Evolutionary conservation across 495 filamentous ascomycete genomes (phyloP).

Genomic region (Neohortaea acidophila): DNA sequence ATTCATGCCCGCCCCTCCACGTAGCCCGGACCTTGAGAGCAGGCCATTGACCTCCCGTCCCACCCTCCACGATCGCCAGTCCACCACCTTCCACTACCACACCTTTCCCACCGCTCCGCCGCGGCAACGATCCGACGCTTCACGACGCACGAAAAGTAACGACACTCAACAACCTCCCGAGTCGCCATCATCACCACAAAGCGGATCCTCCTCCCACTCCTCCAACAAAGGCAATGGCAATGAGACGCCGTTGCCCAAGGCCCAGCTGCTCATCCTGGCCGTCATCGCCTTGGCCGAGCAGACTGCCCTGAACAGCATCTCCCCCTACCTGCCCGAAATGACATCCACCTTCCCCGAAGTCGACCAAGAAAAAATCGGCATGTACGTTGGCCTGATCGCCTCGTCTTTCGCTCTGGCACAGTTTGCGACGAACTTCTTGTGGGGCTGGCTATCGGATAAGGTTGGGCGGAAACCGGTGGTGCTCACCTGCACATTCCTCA

Average conservation of each 20-base stretch:
- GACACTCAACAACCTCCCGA: neutral
- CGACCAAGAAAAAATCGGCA: slow-evolving; percentile 48
- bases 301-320: slow-evolving; percentile 89
- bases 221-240: neutral
- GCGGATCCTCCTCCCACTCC: slow-evolving; percentile 1
- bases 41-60: too few species aligned
- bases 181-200: neutral
- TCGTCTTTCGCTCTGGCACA: slow-evolving; percentile 87
- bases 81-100: slow-evolving; percentile 72
- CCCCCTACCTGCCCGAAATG: slow-evolving; percentile 93
- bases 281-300: slow-evolving; percentile 85
- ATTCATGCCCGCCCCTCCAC: too few species aligned
- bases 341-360: slow-evolving; percentile 72
- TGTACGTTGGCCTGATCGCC: slow-evolving; percentile 82
- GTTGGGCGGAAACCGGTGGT: slow-evolving; percentile 91
- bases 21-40: too few species aligned
- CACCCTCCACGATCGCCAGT: slow-evolving; percentile 34
- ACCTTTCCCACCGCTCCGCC: slow-evolving; percentile 89
- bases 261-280: slow-evolving; percentile 70
- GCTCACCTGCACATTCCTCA: slow-evolving; percentile 66
- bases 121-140: slow-evolving; percentile 55
- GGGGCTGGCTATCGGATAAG: slow-evolving; percentile 81
- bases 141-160: neutral
- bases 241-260: slow-evolving; percentile 60
- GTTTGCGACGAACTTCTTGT: slow-evolving; percentile 79